These are phyloP conservation scores for Leishmania guyanensis DNA, from an alignment of 208 protist species.

Conservation along the genomic window DNA sequence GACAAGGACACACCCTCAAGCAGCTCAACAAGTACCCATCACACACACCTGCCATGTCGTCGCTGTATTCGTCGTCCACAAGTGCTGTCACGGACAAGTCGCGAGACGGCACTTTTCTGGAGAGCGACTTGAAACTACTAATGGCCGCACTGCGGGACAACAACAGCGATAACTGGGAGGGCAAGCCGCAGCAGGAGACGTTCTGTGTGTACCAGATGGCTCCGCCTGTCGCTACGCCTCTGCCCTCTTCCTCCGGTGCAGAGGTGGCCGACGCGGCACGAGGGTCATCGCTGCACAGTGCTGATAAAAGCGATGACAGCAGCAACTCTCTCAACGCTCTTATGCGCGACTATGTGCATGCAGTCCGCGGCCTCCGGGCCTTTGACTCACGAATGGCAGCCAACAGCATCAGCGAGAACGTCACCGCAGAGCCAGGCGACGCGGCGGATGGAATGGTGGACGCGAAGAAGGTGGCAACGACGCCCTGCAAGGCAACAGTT, in stretches of 20 bases:
- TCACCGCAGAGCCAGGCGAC: not conserved
- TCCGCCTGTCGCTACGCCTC: not conserved
- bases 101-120: conserved; percentile 2
- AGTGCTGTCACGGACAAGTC: not conserved
- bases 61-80: not conserved
- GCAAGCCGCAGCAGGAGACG: conserved; percentile 38
- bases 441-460: not conserved
- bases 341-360: conserved; percentile 44
- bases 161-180: conserved; percentile 39
- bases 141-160: conserved; percentile 36
- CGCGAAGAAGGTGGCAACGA: not conserved
- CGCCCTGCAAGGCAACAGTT: not conserved
- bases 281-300: not conserved
- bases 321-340: conserved; percentile 33
- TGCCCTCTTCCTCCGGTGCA: not conserved
- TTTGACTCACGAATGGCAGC: not conserved
- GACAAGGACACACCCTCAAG: not conserved
- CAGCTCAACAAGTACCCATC: not conserved
- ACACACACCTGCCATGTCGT: not conserved
- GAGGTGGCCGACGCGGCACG: not conserved
- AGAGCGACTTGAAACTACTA: conserved; percentile 19
- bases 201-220: conserved; percentile 19
- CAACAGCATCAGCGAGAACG: not conserved
- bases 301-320: not conserved
- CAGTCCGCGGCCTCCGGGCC: conserved; percentile 25